Base-by-base conservation (phyloP, 2,329 filamentous ascomycete species). In the Ceratocystis huliohia region DNA sequence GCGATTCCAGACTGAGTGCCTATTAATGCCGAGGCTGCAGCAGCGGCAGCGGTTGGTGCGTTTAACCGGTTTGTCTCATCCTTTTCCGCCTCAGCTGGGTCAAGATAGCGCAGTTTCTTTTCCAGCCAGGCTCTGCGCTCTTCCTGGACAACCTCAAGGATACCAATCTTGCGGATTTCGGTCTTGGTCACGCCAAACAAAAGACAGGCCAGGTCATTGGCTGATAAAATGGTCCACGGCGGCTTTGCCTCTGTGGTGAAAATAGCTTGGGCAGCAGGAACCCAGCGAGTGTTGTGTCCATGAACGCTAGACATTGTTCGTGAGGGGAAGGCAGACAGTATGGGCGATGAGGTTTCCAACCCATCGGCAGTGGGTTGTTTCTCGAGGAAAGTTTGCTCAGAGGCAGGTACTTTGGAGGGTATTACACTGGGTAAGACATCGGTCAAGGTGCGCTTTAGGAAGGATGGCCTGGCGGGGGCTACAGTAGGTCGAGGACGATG, bases 211-310 rank as follows among this genome's bases (percentile, higher is more conserved):
- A 99, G 80, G 74, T 99, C 94, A 73, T 99, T 99, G 63, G 94
- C 94, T 2, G 94, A 90, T 65, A 96, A 83, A 68, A 99, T 96
- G 0, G 93, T 99, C 89, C 91, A 99, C 2, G 93, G 94, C 7
- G 90, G 84, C 69, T 88, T 86, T 15, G 89, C 83, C 75, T 96
- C 90, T n/a, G 94, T 99, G 6, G 93, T 95, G 74, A 99, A 99
- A 67, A 99, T 96, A 65, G 94, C 94, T 75, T 99, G 94, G 4
- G 93, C 89, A 53, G 91, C 89, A 6, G 91, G 91, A 15, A 89
- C 87, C 86, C 91, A 96, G 74, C 94, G 85, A 72, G 89, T 94
- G 67, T 90, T 88, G 75, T 96, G 92, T 7, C 88, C 88, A 75
- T 96, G 93, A n/a, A 89, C 82, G 8, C 82, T 79, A 17, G 87